These are phyloP conservation scores for Colletotrichum ledebouriae DNA, from an alignment of 2,329 filamentous ascomycete species.

Conservation along the genomic window DNA sequence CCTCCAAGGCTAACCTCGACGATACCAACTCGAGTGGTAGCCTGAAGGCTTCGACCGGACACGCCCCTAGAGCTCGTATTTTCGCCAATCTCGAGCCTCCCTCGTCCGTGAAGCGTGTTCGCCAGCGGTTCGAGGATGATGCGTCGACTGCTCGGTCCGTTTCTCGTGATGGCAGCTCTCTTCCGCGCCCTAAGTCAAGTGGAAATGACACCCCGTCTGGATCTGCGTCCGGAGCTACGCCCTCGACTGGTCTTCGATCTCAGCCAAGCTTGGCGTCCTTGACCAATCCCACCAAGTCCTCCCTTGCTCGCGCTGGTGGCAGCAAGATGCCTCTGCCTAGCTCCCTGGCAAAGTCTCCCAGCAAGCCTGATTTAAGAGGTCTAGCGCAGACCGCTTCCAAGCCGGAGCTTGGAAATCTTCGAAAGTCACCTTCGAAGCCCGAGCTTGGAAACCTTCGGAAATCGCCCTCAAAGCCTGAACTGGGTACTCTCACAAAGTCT, in stretches of 20 bases:
- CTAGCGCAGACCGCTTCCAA: slow-evolving; percentile 65
- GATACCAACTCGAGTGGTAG: slow-evolving; percentile 65
- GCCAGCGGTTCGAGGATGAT: slow-evolving; percentile 77
- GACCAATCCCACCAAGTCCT: slow-evolving; percentile 84
- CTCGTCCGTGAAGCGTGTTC: slow-evolving; percentile 76
- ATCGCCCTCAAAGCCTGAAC: slow-evolving; percentile 65
- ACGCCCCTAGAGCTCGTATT: slow-evolving; percentile 32
- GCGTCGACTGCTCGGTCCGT: slow-evolving; percentile 73
- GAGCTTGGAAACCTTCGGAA: slow-evolving; percentile 56
- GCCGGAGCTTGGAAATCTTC: slow-evolving; percentile 52
- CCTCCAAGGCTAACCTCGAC: slow-evolving; percentile 74
- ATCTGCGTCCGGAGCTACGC: background rate
- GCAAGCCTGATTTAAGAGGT: slow-evolving; percentile 38
- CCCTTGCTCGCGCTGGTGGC: slow-evolving; percentile 72
- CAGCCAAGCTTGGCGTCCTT: slow-evolving; percentile 68
- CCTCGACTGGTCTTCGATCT: slow-evolving; percentile 53
- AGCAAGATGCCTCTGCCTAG: slow-evolving; percentile 66
- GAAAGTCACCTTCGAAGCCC: slow-evolving; percentile 69
- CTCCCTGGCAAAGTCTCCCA: slow-evolving; percentile 50
- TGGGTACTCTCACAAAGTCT: slow-evolving; percentile 62
- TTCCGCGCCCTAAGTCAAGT: slow-evolving; percentile 63
- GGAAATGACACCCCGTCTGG: slow-evolving; percentile 52
- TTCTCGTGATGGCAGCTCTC: slow-evolving; percentile 64
- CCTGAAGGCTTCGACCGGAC: slow-evolving; percentile 42
- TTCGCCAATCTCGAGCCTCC: slow-evolving; percentile 47